Evolutionary conservation across 805 yeast genomes (phyloP), one percentile per base, ranked within the genome.

Genomic region (Zygotorulaspora danielsina): DNA sequence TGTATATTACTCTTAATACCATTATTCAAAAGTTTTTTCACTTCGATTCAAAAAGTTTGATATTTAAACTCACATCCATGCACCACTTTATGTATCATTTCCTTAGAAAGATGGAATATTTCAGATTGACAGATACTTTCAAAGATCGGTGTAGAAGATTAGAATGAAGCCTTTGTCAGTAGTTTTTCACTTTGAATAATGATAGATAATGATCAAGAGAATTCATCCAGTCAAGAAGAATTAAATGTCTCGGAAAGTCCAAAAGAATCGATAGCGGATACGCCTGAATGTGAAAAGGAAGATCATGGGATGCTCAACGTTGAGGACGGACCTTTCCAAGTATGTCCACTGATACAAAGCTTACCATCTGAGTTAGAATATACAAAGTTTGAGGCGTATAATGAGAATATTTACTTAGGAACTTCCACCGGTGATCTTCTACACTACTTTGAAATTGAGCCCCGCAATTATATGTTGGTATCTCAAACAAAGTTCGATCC

Each of bases 401-500:
- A 58, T 6, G 48, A 58, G 15, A 58, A 61, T 38, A 43, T 61
- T 12, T 61, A 59, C 38, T 36, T 61, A 8, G 66, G 65, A 2
- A 55, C 64, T 2, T 35, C 40, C 1, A 42, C 47, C 3, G 66
- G 66, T 17, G 63, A 57, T 19, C 43, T 61, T 11, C 28, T 61
- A 31, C 66, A 61, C 34, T 61, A 59, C 32, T 60, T 56, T 39
- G 66, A 61, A 33, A 52, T 61, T 17, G 64, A 59, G 33, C 49
- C 46, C 18, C 50, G 49, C 6, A 57, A 59, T 33, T 61, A 52
- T 27, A 48, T 59, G 48, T 42, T 61, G 16, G 59, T 61, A 5
- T 57, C 65, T 2, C 53, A 56, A 26, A 52, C 59, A 1, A 50
- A 56, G 22, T 56, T 58, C 27, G 49, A 51, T 36, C 36, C 42